These are phyloP conservation scores for Wickerhamiella spandovensis DNA, from an alignment of 805 yeast genomes.

Conservation along the genomic window DNA sequence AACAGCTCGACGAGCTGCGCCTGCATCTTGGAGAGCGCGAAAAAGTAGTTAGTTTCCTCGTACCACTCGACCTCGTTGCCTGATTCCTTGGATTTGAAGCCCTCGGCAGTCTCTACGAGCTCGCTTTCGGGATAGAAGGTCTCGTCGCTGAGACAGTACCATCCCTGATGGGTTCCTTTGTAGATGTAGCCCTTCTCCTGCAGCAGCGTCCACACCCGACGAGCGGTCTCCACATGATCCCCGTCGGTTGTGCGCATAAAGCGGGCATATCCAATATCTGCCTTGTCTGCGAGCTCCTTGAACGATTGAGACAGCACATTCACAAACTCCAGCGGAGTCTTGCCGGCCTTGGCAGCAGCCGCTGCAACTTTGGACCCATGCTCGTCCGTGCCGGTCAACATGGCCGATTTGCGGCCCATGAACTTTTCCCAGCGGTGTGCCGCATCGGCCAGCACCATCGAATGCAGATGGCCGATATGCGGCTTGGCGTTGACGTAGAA, in stretches of 20 bases:
- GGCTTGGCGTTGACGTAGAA: conserved; percentile 94
- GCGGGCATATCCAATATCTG: conserved; percentile 49
- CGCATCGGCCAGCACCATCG: conserved; percentile 75
- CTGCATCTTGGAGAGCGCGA: conserved; percentile 53
- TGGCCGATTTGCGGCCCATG: conserved; percentile 32
- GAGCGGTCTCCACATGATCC: conserved; percentile 60
- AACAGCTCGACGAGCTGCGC: conserved; percentile 37
- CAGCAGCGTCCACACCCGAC: conserved; percentile 55
- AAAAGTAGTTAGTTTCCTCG: conserved; percentile 77
- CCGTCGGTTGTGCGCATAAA: conserved; percentile 84
- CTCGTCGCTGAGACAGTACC: conserved; percentile 93
- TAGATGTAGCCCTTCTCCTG: conserved; percentile 52
- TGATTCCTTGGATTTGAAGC: conserved; percentile 42
- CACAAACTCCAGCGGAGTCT: conserved; percentile 55
- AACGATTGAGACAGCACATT: conserved; percentile 57
- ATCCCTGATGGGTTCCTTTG: conserved; percentile 75
- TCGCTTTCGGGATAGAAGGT: conserved; percentile 82
- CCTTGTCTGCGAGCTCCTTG: conserved; percentile 42
- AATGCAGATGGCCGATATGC: conserved; percentile 84
- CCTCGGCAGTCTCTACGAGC: conserved; percentile 29
- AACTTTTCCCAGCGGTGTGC: conserved; percentile 57
- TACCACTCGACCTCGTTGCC: conserved; percentile 63
- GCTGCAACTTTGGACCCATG: conserved; percentile 87
- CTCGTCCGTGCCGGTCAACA: conserved; percentile 93
- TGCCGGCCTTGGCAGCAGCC: conserved; percentile 51